A percentile compares a stretch with the other conserved stretches of the same genome.
phyloP scores from a whole-genome alignment of 345 rosid genomes.

The Melaleuca quinquenervia region DNA sequence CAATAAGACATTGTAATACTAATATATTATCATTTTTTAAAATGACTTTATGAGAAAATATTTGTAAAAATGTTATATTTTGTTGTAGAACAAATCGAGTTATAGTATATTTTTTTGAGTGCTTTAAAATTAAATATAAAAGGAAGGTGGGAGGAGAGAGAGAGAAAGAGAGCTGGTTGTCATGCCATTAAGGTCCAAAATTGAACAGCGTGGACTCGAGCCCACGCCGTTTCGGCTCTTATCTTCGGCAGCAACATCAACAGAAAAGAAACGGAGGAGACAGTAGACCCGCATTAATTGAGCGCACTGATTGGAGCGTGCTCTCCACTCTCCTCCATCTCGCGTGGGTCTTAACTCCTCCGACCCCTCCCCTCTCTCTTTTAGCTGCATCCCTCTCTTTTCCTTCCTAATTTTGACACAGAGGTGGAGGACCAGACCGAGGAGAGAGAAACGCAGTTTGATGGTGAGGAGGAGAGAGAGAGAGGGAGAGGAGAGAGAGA shows the following conservation, averaged over 20 bases:
- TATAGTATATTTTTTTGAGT: not conserved
- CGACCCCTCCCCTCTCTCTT: not conserved
- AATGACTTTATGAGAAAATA: too few species aligned
- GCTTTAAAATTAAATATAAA: not conserved
- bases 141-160: not conserved
- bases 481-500: conserved; percentile 5
- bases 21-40: too few species aligned
- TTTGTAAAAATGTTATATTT: too few species aligned
- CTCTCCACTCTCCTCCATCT: not conserved
- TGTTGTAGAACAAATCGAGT: too few species aligned
- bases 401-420: not conserved
- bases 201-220: not conserved
- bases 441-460: not conserved
- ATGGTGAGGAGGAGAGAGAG: not conserved
- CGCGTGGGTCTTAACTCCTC: not conserved
- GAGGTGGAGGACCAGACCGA: not conserved
- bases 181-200: not conserved
- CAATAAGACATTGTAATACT: too few species aligned
- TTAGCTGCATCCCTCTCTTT: not conserved
- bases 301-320: not conserved
- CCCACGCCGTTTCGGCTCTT: not conserved
- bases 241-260: not conserved
- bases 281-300: not conserved
- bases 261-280: not conserved
- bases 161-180: not conserved